Conservation (phyloP, 192 early-diverging fungal genomes). For the Entomortierella chlamydospora region DNA sequence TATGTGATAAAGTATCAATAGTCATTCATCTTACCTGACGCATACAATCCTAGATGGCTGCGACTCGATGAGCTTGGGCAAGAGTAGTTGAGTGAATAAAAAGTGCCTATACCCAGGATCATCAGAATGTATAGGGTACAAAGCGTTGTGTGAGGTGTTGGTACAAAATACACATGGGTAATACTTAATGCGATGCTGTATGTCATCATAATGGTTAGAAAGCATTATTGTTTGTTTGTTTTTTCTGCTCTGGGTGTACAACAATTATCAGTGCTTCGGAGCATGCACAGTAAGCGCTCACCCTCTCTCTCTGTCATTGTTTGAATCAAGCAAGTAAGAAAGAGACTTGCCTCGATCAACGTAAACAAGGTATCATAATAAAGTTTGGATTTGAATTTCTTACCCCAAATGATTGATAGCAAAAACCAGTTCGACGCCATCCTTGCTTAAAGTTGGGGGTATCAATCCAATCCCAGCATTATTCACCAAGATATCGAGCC, state of each 20-base stretch:
- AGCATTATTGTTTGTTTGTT: too few species aligned
- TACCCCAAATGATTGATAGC: conserved; percentile 53
- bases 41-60: conserved; percentile 64
- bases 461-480: conserved; percentile 36
- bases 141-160: background rate
- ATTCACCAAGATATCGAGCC: conserved; percentile 60
- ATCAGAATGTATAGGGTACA: background rate
- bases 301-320: too few species aligned
- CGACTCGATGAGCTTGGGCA: conserved; percentile 53
- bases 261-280: too few species aligned
- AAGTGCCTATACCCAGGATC: conserved; percentile 23
- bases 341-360: too few species aligned
- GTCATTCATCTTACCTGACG: conserved; percentile 38
- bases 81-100: conserved; percentile 55
- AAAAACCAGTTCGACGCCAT: conserved; percentile 27
- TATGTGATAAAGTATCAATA: background rate
- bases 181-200: too few species aligned
- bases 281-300: too few species aligned
- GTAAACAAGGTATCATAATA: too few species aligned
- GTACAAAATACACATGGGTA: background rate
- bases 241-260: too few species aligned
- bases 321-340: too few species aligned
- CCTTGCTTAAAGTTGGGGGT: conserved; percentile 33
- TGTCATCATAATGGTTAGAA: too few species aligned
- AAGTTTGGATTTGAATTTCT: too few species aligned